phyloP scores from a whole-genome alignment of 164 flowering plant genomes.

The Tetracentron sinense region DNA sequence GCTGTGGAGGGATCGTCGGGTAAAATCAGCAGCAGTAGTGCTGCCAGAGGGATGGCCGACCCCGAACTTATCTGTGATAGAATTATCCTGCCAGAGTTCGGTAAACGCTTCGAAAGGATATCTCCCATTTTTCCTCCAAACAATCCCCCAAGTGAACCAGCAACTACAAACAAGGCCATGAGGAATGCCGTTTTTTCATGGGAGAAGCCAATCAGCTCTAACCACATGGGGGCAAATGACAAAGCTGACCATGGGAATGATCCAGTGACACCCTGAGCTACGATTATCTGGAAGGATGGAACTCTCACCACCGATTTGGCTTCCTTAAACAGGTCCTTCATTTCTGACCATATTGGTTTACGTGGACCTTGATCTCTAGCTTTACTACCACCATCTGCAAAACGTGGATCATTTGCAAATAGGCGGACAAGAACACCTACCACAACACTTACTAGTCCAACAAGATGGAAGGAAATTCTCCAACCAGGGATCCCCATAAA shows the following conservation, averaged over 20 bases:
- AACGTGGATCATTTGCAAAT: constrained; percentile 16
- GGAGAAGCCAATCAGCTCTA: constrained; percentile 85
- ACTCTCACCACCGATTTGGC: constrained; percentile 22
- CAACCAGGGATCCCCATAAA: constrained; percentile 40
- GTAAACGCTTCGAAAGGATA: constrained; percentile 55
- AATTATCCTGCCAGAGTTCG: constrained; percentile 80
- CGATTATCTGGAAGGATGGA: constrained; percentile 67
- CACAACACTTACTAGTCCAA: constrained; percentile 36
- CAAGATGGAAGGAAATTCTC: constrained; percentile 78
- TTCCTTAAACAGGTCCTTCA: constrained; percentile 14
- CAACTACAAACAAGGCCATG: constrained; percentile 55
- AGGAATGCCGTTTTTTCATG: constrained; percentile 67
- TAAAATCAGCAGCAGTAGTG: constrained; percentile 57
- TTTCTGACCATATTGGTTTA: constrained; percentile 5
- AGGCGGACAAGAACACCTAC: constrained; percentile 13
- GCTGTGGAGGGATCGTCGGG: constrained; percentile 69
- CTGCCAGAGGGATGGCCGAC: constrained; percentile 83
- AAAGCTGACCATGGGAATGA: constrained; percentile 66
- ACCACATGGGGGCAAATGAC: constrained; percentile 93
- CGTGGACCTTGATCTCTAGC: neutral
- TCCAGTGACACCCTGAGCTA: constrained; percentile 19
- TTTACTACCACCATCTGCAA: neutral
- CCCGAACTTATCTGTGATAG: constrained; percentile 86
- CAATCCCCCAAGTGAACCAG: constrained; percentile 72
- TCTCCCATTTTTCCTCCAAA: constrained; percentile 94